phyloP scores from a whole-genome alignment of 208 protist species.

The Wallacemonas collosoma region DNA sequence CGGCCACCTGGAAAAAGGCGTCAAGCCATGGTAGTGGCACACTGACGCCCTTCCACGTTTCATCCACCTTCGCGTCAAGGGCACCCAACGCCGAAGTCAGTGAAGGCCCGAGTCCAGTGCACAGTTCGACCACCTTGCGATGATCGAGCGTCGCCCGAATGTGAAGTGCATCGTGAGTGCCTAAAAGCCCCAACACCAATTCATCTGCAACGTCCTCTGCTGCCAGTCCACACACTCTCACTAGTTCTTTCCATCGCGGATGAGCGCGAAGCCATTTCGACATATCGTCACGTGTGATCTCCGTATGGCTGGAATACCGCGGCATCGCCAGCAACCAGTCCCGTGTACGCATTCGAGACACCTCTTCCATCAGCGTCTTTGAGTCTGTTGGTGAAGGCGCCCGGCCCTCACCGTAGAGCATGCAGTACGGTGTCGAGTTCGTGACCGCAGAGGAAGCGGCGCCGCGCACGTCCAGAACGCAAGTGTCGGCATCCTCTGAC shows the following conservation, averaged over 20 bases:
- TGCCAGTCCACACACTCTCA: slow-evolving; percentile 17
- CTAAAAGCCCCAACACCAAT: slow-evolving; percentile 27
- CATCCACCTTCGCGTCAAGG: slow-evolving; percentile 6
- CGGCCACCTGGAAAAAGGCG: slow-evolving; percentile 33
- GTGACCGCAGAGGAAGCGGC: background rate
- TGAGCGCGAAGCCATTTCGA: slow-evolving; percentile 1
- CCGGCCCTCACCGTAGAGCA: slow-evolving; percentile 54
- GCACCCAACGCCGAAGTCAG: slow-evolving; percentile 1
- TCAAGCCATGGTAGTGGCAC: slow-evolving; percentile 37
- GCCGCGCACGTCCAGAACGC: slow-evolving; percentile 27
- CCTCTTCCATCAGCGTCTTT: slow-evolving; percentile 45
- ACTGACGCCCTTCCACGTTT: background rate
- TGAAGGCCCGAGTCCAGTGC: background rate
- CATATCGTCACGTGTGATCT: slow-evolving; percentile 19
- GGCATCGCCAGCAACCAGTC: slow-evolving; percentile 77
- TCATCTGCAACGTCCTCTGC: slow-evolving; percentile 22
- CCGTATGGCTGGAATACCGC: slow-evolving; percentile 52
- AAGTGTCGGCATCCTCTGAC: slow-evolving; percentile 11
- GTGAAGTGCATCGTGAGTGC: slow-evolving; percentile 17
- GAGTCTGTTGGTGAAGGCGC: slow-evolving; percentile 28
- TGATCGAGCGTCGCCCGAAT: slow-evolving; percentile 35
- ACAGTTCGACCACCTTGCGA: slow-evolving; percentile 16
- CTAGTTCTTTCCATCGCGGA: slow-evolving; percentile 17
- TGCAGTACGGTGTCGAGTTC: slow-evolving; percentile 2
- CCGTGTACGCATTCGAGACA: slow-evolving; percentile 25